These are phyloP conservation scores for Populus ilicifolia DNA, from an alignment of 345 rosid species.

Conservation along the genomic window DNA sequence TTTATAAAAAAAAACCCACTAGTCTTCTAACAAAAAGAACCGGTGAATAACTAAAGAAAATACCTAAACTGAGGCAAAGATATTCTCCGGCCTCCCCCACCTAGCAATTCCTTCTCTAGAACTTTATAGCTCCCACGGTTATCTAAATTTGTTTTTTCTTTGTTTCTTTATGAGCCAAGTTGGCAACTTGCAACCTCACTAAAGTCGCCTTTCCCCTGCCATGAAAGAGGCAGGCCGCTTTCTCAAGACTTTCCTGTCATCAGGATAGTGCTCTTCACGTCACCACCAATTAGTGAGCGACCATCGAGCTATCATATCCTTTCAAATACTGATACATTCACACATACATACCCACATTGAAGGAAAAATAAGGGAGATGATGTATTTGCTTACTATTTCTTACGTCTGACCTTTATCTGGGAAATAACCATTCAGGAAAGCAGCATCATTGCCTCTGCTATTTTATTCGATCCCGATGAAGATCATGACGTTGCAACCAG, in stretches of 20 bases:
- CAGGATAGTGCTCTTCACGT: not conserved
- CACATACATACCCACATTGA: too few relatives aligned
- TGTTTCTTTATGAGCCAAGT: conserved; percentile 4
- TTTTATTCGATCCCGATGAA: not conserved
- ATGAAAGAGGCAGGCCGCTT: not conserved
- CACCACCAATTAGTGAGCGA: not conserved
- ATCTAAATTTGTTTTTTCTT: not conserved
- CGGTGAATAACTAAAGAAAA: not conserved
- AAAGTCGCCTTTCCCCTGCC: not conserved
- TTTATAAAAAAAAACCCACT: not conserved
- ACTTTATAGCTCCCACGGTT: not conserved
- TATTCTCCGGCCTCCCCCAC: not conserved
- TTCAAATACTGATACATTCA: not conserved
- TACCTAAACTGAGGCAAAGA: not conserved
- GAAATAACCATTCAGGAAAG: not conserved
- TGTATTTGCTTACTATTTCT: not conserved
- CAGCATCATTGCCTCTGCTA: not conserved
- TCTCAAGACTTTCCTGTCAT: not conserved
- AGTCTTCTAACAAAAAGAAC: not conserved
- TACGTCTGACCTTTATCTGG: too few relatives aligned
- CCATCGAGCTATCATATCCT: not conserved
- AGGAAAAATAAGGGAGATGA: not conserved
- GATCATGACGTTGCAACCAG: not conserved
- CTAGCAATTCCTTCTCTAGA: not conserved
- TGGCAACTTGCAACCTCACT: conserved; percentile 13